A percentile compares a stretch with the other conserved stretches of the same genome.
phyloP scores from a whole-genome alignment of 495 filamentous ascomycete genomes.

The Collariella sp. region DNA sequence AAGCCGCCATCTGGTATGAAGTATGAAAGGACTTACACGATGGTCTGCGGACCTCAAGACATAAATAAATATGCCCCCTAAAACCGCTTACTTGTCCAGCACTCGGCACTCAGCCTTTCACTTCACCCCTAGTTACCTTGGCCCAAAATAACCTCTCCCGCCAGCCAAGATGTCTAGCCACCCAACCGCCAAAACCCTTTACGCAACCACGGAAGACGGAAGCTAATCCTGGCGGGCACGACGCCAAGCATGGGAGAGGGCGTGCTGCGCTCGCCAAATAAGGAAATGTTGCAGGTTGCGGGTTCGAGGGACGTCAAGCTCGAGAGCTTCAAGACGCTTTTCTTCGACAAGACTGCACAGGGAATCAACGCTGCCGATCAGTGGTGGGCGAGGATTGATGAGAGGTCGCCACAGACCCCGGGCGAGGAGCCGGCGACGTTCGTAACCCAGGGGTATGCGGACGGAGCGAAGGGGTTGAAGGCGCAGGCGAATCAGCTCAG shows the following conservation, averaged over 20 bases:
- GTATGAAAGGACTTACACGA: no score
- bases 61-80: no score
- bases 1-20: no score
- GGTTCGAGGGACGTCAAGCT: constrained; percentile 10
- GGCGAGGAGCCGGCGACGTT: constrained; percentile 10
- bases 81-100: no score
- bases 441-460: constrained; percentile 11
- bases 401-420: background rate
- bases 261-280: constrained; percentile 14
- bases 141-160: no score
- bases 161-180: constrained; percentile 21
- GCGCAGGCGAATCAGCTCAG: constrained; percentile 8
- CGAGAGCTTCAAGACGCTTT: constrained; percentile 17
- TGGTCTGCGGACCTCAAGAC: no score
- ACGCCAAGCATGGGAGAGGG: constrained; percentile 15
- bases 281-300: constrained; percentile 7
- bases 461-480: constrained; percentile 11
- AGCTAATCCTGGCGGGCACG: constrained; percentile 21
- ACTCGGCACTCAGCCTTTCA: no score
- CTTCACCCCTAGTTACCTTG: no score
- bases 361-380: constrained; percentile 7
- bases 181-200: constrained; percentile 29
- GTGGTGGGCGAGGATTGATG: constrained; percentile 18
- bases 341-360: constrained; percentile 10
- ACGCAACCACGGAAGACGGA: constrained; percentile 13